Conservation (phyloP, 176 grass and related monocot genomes). For the Thinopyrum elongatum region DNA sequence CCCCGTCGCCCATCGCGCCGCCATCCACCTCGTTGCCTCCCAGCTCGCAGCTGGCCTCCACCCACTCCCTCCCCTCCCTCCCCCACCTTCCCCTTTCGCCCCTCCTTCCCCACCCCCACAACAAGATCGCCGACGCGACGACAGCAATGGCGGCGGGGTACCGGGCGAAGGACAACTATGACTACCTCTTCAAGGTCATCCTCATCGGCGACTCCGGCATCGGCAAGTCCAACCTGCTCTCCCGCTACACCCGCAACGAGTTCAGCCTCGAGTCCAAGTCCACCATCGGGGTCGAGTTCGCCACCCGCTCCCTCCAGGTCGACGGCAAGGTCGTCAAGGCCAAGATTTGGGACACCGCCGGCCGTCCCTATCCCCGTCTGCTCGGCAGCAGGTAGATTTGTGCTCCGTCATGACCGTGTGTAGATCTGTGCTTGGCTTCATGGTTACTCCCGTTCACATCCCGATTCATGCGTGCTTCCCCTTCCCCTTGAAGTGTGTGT, state of each 20-base stretch:
- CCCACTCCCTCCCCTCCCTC: too few species aligned
- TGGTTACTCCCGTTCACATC: too few species aligned
- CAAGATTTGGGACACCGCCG: slow-evolving; percentile 98
- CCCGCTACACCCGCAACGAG: slow-evolving; percentile 97
- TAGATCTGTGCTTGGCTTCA: too few species aligned
- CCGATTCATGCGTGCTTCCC: too few species aligned
- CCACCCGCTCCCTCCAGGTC: slow-evolving; percentile 72
- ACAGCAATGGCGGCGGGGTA: slow-evolving; percentile 55
- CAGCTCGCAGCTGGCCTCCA: too few species aligned
- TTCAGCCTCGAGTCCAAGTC: slow-evolving; percentile 99
- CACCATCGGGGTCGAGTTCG: slow-evolving; percentile 98
- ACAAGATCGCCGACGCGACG: slow-evolving; percentile 32
- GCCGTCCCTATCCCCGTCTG: too few species aligned
- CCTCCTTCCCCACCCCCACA: not conserved
- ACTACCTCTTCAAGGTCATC: slow-evolving; percentile 83
- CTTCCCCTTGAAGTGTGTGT: too few species aligned
- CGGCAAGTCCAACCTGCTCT: slow-evolving; percentile 95
- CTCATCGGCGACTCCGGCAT: slow-evolving; percentile 96
- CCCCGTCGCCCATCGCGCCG: too few species aligned
- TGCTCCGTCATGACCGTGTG: too few species aligned
- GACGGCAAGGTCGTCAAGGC: slow-evolving; percentile 90
- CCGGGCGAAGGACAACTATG: slow-evolving; percentile 66
- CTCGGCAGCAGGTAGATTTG: too few species aligned
- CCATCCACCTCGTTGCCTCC: too few species aligned
- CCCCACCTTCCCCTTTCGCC: too few species aligned